Percentiles rank a stretch among this genome's conserved stretches.
phyloP scores from a whole-genome alignment of 148 eudicot genomes.

The Heliamphora exappendiculata region DNA sequence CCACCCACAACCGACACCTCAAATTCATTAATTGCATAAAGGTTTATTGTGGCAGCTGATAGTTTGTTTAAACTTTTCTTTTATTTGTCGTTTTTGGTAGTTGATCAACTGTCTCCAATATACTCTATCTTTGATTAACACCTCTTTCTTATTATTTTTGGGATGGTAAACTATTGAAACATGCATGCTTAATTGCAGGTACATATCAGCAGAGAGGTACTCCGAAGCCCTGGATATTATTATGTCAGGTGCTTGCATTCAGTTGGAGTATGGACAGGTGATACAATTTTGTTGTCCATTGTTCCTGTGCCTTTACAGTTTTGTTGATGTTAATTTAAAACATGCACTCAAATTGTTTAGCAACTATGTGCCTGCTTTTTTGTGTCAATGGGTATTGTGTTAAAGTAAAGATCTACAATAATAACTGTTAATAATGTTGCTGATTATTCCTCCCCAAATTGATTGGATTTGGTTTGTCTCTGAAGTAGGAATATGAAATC shows the following conservation, averaged over 20 bases:
- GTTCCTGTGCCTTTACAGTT: neutral
- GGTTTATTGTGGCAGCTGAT: neutral
- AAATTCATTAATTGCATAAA: too few species aligned
- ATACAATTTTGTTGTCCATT: neutral
- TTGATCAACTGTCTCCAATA: neutral
- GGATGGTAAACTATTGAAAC: neutral
- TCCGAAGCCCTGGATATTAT: conserved; percentile 73
- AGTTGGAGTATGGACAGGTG: conserved; percentile 79
- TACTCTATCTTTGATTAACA: neutral
- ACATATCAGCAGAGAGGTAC: conserved; percentile 61
- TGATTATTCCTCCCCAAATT: neutral
- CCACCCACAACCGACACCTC: too few species aligned
- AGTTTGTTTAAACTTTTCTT: neutral
- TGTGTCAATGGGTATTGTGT: neutral
- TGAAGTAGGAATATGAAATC: neutral
- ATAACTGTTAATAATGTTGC: neutral
- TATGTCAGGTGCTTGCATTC: conserved; percentile 87
- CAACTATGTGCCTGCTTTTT: neutral
- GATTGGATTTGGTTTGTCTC: neutral
- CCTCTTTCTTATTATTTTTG: neutral
- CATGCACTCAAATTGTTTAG: neutral
- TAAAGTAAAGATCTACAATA: neutral
- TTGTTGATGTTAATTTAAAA: neutral
- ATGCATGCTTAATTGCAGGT: conserved; percentile 40
- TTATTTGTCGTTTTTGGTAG: neutral